Conservation (phyloP, 2,329 filamentous ascomycete species). For the Helotiales sp. region DNA sequence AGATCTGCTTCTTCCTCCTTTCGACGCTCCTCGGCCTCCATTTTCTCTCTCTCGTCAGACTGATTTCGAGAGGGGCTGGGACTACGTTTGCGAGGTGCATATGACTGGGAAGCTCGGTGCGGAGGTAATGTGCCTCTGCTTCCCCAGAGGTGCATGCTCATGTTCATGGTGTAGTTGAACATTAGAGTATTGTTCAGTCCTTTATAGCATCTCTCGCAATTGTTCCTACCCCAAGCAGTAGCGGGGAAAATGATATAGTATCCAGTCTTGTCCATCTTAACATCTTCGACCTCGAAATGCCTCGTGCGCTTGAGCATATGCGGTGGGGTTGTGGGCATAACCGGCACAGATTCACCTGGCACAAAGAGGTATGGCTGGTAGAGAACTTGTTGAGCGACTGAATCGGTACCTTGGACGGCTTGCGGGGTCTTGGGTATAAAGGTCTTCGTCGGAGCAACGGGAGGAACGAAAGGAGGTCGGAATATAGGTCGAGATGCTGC, state of each 20-base stretch:
- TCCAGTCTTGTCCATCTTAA: constrained; percentile 80
- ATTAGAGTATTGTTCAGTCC: constrained; percentile 79
- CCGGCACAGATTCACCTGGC: constrained; percentile 81
- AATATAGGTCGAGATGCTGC: constrained; percentile 31
- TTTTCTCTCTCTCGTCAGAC: constrained; percentile 55
- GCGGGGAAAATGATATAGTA: constrained; percentile 93
- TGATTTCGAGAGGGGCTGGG: constrained; percentile 42
- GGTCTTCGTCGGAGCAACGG: constrained; percentile 40
- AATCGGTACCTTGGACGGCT: constrained; percentile 56
- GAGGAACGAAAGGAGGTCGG: constrained; percentile 25
- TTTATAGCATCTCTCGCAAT: constrained; percentile 78
- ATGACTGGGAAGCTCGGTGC: constrained; percentile 11
- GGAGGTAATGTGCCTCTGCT: constrained; percentile 23
- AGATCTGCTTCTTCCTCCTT: constrained; percentile 79
- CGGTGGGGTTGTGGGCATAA: constrained; percentile 79
- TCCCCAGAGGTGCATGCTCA: constrained; percentile 67
- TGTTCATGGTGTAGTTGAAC: constrained; percentile 90
- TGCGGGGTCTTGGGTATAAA: constrained; percentile 50
- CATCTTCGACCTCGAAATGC: constrained; percentile 76
- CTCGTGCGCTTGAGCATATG: constrained; percentile 91
- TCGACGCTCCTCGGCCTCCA: constrained; percentile 64
- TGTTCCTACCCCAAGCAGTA: constrained; percentile 71
- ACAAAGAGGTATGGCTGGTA: constrained; percentile 90
- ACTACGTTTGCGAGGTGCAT: constrained; percentile 34
- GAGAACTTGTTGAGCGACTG: constrained; percentile 68